Conservation (phyloP, 371 early-diverging fungal genomes). For the Haplosporangium sp. region DNA sequence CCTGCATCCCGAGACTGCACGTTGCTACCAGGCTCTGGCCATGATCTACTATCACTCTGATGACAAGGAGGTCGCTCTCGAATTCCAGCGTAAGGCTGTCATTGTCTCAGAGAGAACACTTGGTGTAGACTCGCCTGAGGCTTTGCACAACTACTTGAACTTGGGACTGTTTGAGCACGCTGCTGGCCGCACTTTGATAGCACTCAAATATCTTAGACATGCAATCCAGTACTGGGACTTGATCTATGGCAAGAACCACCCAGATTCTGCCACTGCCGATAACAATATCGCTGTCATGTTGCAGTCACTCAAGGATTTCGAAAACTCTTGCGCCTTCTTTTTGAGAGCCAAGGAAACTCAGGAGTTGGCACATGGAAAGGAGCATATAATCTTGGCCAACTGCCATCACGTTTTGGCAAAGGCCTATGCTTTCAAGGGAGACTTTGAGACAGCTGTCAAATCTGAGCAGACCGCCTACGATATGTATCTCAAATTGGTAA, state of each 20-base stretch:
- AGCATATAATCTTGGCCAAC: conserved; percentile 80
- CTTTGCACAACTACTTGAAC: conserved; percentile 88
- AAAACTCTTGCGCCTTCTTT: conserved; percentile 77
- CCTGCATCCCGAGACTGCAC: conserved; percentile 89
- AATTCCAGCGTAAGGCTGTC: conserved; percentile 89
- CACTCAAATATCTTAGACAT: conserved; percentile 83
- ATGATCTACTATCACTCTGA: conserved; percentile 85
- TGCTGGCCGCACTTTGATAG: conserved; percentile 79
- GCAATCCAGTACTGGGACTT: conserved; percentile 88
- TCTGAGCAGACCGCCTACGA: conserved; percentile 81
- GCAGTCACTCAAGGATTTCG: conserved; percentile 77
- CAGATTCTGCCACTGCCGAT: conserved; percentile 88
- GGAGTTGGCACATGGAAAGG: conserved; percentile 76
- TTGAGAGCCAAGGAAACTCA: conserved; percentile 79
- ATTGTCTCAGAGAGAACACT: conserved; percentile 86
- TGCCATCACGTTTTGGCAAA: conserved; percentile 83
- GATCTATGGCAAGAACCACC: conserved; percentile 81
- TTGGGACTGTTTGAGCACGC: conserved; percentile 88
- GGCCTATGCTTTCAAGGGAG: conserved; percentile 78
- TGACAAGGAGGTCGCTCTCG: conserved; percentile 81
- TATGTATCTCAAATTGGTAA: conserved; percentile 70
- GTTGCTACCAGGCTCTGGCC: conserved; percentile 89
- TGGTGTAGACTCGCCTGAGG: conserved; percentile 91
- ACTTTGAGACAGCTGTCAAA: conserved; percentile 81
- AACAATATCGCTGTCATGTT: conserved; percentile 91